Evolutionary conservation across 345 rosid genomes (phyloP).

Genomic region (Populus simonii): DNA sequence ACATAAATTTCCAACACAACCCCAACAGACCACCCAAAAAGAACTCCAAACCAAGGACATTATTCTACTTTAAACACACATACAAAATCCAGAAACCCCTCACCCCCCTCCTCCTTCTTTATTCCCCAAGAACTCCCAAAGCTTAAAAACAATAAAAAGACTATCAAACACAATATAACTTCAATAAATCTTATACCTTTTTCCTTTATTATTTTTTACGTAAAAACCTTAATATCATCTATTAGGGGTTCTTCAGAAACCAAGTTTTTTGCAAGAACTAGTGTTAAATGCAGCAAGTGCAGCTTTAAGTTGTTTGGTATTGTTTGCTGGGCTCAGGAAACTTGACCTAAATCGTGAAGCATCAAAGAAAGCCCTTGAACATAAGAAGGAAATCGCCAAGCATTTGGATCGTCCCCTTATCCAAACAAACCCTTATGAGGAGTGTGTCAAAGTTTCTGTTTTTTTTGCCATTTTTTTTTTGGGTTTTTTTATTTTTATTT

Average conservation of each 20-base stretch:
- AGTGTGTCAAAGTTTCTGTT: no score
- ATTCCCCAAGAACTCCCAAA: no score
- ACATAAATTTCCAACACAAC: background rate
- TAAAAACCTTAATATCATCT: no score
- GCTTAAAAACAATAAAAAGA: no score
- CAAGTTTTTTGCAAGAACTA: constrained; percentile 69
- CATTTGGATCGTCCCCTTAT: constrained; percentile 19
- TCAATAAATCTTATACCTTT: no score
- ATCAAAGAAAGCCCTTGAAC: constrained; percentile 84
- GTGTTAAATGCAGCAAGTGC: constrained; percentile 95
- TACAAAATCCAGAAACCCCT: constrained; percentile 19
- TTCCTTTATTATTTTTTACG: no score
- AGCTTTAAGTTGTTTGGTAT: constrained; percentile 80
- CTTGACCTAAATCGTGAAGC: constrained; percentile 96
- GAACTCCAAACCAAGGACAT: background rate
- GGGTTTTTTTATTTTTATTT: no score
- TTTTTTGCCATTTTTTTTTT: no score
- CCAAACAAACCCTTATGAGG: no score
- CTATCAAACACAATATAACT: no score
- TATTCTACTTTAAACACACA: background rate
- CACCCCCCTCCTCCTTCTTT: no score
- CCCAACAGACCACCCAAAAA: background rate
- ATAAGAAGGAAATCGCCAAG: constrained; percentile 87
- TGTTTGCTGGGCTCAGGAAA: constrained; percentile 83
- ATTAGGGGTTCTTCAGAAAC: constrained; percentile 60